phyloP scores from a whole-genome alignment of 1,284 basidiomycete species.

The Meira miltonrushii region DNA sequence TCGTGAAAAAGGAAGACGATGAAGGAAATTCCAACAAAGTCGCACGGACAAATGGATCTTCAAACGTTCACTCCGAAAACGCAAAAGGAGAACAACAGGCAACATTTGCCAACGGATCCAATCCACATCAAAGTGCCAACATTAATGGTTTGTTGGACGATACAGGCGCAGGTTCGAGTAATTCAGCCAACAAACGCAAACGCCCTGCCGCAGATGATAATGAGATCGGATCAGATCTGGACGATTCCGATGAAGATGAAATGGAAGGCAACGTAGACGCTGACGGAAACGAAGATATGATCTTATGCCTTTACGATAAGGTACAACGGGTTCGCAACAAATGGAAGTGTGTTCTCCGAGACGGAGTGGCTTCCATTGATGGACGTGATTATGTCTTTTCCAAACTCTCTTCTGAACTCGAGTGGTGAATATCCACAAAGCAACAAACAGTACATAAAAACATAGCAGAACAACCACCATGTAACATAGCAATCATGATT shows the following conservation, averaged over 20 bases:
- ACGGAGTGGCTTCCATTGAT: slow-evolving; percentile 95
- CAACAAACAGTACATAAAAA: too few relatives aligned
- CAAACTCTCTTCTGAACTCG: slow-evolving; percentile 65
- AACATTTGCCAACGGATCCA: not conserved
- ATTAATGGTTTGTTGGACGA: slow-evolving; percentile 6
- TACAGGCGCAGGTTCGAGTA: slow-evolving; percentile 9
- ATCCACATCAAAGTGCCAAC: not conserved
- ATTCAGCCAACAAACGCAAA: slow-evolving; percentile 39
- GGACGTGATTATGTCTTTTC: slow-evolving; percentile 95
- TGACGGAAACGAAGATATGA: slow-evolving; percentile 68
- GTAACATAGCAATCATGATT: too few relatives aligned
- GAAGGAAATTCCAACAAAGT: slow-evolving; percentile 9
- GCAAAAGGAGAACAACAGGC: not conserved
- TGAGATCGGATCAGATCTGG: slow-evolving; percentile 90
- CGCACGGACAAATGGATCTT: slow-evolving; percentile 8
- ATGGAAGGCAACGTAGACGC: slow-evolving; percentile 56
- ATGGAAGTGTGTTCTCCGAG: slow-evolving; percentile 99
- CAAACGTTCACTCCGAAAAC: not conserved
- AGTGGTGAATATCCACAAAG: slow-evolving; percentile 29
- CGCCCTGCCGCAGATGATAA: slow-evolving; percentile 60
- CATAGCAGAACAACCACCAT: too few relatives aligned
- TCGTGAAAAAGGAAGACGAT: slow-evolving; percentile 21
- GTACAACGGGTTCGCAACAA: slow-evolving; percentile 98
- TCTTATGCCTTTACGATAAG: slow-evolving; percentile 99
- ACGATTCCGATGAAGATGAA: slow-evolving; percentile 72